Evolutionary conservation across 2,329 filamentous ascomycete species (phyloP), one percentile per base, ranked within the genome.

Genomic region (Fusarium equiseti): DNA sequence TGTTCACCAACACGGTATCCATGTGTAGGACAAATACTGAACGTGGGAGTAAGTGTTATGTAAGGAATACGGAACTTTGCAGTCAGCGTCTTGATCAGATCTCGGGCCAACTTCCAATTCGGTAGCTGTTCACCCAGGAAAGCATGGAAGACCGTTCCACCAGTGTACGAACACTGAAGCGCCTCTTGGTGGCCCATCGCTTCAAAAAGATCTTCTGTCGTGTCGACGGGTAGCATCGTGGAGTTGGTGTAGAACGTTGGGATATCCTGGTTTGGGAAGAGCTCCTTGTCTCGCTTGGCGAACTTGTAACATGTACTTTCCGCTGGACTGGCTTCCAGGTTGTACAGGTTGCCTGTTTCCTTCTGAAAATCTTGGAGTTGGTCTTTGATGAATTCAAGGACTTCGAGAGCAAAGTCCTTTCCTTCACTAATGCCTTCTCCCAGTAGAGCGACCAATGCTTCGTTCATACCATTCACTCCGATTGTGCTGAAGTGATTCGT

Each of bases 221-320:
- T 70, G 22, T 73, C 73, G 0, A 75, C 73, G 0, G 73, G 73
- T 0, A 75, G n/a, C 71, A 75, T 73, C 1, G 73, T 75, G 1
- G 73, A 75, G 46, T 75, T 75, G 10, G 73, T 75, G 51, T 75
- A 75, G 35, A 68, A 75, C 0, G 46, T 68, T 0, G 73, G 73
- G 10, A 75, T 74, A 0, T 50, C 1, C 0, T 35, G 53, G 0
- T 42, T 7, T 0, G 73, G 71, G 11, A 75, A 75, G 0, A 75
- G 59, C 1, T 71, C 59, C 6, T 68, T 75, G 15, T 75, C 73
- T 1, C 57, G 35, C 0, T 57, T 63, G 6, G 73, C 73, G 18
- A 75, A 67, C 12, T 75, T 75, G 43, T 75, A 75, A 24, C 73
- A 75, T 20, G 73, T 74, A 10, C 73, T 75, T 22, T 75, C 73